Conservation (phyloP, 139 green algal genomes). For the Ettlia oleoabundans region DNA sequence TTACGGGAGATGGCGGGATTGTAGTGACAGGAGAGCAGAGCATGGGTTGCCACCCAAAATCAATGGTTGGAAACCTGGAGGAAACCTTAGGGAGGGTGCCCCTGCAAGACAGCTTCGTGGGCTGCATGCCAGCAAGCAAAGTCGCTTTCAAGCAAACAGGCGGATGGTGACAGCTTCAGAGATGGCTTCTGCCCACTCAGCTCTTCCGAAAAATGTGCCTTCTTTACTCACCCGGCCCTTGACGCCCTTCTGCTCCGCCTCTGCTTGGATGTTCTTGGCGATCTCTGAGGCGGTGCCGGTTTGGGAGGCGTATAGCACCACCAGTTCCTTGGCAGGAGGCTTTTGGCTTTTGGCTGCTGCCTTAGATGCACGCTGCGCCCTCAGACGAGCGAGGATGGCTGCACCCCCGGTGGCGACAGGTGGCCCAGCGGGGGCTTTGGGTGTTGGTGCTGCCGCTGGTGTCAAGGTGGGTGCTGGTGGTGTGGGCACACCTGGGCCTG, state of each 20-base stretch:
- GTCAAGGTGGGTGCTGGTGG: neutral
- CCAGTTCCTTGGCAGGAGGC: slow-evolving; percentile 31
- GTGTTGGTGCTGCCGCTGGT: neutral
- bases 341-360: neutral
- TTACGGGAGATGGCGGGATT: neutral
- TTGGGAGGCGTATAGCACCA: slow-evolving; percentile 90
- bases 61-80: no score
- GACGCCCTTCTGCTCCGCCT: slow-evolving; percentile 57
- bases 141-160: neutral
- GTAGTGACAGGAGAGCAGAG: no score
- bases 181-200: no score
- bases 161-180: neutral
- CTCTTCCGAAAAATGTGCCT: no score
- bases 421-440: neutral
- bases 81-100: no score
- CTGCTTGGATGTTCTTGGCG: slow-evolving; percentile 83
- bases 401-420: slow-evolving; percentile 30
- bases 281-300: slow-evolving; percentile 93
- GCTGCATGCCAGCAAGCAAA: no score
- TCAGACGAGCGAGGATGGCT: slow-evolving; percentile 44
- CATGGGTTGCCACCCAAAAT: no score
- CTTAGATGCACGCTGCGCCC: slow-evolving; percentile 9
- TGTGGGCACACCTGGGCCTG: neutral
- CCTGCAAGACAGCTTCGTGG: no score
- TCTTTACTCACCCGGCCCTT: slow-evolving; percentile 19